A percentile compares a stretch with the other conserved stretches of the same genome.
Evolutionary conservation across 2,329 filamentous ascomycete genomes (phyloP).

Genomic region (Annulohypoxylon truncatum): DNA sequence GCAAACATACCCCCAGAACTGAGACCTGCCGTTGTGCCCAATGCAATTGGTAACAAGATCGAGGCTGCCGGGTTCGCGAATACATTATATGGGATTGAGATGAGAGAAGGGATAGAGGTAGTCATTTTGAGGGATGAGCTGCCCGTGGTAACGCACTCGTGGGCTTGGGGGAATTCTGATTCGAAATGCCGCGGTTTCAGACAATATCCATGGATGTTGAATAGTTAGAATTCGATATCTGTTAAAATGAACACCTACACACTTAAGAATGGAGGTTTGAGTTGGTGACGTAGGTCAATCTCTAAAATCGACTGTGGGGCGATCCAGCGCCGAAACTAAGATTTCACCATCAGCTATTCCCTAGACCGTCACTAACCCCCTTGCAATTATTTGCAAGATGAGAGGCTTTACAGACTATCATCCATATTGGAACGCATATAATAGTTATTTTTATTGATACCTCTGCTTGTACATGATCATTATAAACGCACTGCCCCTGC

Average conservation of each 20-base stretch:
- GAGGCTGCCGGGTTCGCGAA: constrained; percentile 79
- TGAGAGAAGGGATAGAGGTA: constrained; percentile 80
- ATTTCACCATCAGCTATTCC: neutral
- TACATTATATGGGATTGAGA: constrained; percentile 73
- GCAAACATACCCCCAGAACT: constrained; percentile 68
- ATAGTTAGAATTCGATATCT: no score
- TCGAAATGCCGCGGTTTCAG: neutral
- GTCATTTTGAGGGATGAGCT: constrained; percentile 68
- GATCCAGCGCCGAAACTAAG: neutral
- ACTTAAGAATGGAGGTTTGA: neutral
- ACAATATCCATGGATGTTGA: neutral
- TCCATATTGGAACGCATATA: no score
- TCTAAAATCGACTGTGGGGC: neutral
- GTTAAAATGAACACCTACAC: neutral
- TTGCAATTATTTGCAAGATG: neutral
- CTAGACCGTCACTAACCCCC: neutral
- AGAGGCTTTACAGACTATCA: no score
- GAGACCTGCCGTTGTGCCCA: constrained; percentile 80
- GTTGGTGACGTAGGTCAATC: neutral
- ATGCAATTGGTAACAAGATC: constrained; percentile 78
- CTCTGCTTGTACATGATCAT: no score
- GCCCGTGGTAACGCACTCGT: no score
- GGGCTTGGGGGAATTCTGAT: neutral
- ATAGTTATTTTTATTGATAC: no score
- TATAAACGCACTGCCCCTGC: no score